Conservation (phyloP, 2,329 filamentous ascomycete species). For the Coniosporium uncinatum region DNA sequence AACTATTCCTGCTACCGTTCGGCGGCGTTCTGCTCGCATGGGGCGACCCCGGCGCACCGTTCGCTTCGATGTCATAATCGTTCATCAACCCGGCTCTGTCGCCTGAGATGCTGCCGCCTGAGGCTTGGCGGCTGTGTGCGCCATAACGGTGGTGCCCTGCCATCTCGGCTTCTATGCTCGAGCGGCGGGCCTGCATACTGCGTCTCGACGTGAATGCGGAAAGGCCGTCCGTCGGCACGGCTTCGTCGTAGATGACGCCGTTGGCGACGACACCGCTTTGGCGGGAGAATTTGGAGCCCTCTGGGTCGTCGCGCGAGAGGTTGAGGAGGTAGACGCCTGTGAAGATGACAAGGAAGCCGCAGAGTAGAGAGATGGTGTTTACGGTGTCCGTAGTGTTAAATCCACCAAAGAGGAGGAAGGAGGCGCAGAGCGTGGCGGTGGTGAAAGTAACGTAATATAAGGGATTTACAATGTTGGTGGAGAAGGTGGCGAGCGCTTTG, state of each 20-base stretch:
- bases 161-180: slow-evolving; percentile 36
- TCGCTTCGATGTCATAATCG: neutral
- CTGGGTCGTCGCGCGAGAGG: slow-evolving; percentile 86
- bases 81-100: neutral
- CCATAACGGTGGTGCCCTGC: neutral
- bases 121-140: neutral
- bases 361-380: slow-evolving; percentile 88
- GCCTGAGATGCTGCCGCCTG: neutral
- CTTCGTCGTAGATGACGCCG: slow-evolving; percentile 52
- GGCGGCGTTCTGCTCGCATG: neutral
- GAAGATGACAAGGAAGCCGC: slow-evolving; percentile 93
- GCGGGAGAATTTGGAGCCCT: slow-evolving; percentile 59
- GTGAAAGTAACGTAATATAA: slow-evolving; percentile 98
- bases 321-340: slow-evolving; percentile 94
- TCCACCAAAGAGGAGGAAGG: slow-evolving; percentile 91
- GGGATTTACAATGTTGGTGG: slow-evolving; percentile 83
- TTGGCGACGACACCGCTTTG: slow-evolving; percentile 21
- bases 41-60: neutral
- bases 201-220: slow-evolving; percentile 85
- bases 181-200: slow-evolving; percentile 88
- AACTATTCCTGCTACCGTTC: neutral
- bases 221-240: slow-evolving; percentile 86
- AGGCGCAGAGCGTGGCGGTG: slow-evolving; percentile 87
- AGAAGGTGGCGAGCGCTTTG: slow-evolving; percentile 95
- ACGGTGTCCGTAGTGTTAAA: slow-evolving; percentile 94